phyloP scores from a whole-genome alignment of 495 filamentous ascomycete genomes.

The Xylaria nigripes region DNA sequence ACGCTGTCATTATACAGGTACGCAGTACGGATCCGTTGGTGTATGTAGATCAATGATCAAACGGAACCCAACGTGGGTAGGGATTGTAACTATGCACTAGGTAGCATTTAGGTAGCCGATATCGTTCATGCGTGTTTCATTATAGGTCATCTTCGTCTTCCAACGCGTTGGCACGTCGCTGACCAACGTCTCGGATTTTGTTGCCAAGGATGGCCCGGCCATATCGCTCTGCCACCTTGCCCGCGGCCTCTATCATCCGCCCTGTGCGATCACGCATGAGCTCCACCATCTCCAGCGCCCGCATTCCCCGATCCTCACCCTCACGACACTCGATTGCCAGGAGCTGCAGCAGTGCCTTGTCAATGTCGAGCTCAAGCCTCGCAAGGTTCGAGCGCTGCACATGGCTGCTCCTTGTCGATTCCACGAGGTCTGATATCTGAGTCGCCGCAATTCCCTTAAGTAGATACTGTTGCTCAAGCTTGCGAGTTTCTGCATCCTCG shows the following conservation, averaged over 20 bases:
- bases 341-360: conserved; percentile 83
- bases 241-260: conserved; percentile 77
- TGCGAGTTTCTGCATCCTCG: conserved; percentile 28
- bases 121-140: conserved; percentile 3
- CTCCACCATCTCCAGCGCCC: conserved; percentile 73
- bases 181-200: conserved; percentile 75
- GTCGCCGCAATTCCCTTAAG: conserved; percentile 61
- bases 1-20: too few relatives aligned
- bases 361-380: conserved; percentile 66
- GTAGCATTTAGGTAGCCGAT: not conserved
- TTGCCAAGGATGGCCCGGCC: conserved; percentile 67
- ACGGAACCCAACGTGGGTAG: too few relatives aligned
- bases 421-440: conserved; percentile 62
- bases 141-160: conserved; percentile 38
- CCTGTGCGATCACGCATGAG: conserved; percentile 72
- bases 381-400: conserved; percentile 61
- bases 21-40: too few relatives aligned
- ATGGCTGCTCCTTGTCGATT: conserved; percentile 48
- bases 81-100: conserved; percentile 1
- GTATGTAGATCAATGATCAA: too few relatives aligned
- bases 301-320: conserved; percentile 88
- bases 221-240: conserved; percentile 75
- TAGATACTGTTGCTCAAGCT: conserved; percentile 70
- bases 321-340: conserved; percentile 84
- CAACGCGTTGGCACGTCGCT: conserved; percentile 51